A percentile compares a stretch with the other conserved stretches of the same genome.
phyloP scores from a whole-genome alignment of 1,284 basidiomycete species.

The Trichosporon sp. region DNA sequence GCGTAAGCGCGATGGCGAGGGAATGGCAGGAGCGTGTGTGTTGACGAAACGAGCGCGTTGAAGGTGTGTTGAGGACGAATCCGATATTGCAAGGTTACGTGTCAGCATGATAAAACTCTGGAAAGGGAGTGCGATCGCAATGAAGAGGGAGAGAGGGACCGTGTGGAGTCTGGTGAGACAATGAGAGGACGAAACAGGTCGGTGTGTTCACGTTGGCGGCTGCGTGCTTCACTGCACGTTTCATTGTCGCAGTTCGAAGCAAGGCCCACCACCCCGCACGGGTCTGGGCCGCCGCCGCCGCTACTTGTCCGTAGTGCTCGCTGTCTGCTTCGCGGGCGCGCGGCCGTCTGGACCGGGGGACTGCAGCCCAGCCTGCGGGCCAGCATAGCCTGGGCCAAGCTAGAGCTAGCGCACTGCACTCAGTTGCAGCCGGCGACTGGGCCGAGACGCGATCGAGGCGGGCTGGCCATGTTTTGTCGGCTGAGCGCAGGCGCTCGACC shows the following conservation, averaged over 20 bases:
- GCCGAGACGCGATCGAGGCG: neutral
- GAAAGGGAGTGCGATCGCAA: neutral
- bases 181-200: neutral
- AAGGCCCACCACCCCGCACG: neutral
- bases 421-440: neutral
- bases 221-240: neutral
- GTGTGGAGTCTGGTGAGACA: neutral
- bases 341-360: too few species aligned
- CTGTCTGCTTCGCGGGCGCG: neutral
- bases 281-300: neutral
- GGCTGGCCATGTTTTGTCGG: neutral
- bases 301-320: neutral
- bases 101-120: neutral
- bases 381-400: too few species aligned
- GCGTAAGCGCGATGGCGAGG: neutral
- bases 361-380: too few species aligned
- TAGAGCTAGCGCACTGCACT: neutral
- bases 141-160: neutral
- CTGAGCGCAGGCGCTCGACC: neutral
- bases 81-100: neutral
- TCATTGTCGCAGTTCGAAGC: slow-evolving; percentile 1
- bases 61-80: neutral
- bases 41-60: neutral
- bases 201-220: neutral
- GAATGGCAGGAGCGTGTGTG: neutral